Base-by-base conservation (phyloP, 192 early-diverging fungal species). In the Coemansia sp. region DNA sequence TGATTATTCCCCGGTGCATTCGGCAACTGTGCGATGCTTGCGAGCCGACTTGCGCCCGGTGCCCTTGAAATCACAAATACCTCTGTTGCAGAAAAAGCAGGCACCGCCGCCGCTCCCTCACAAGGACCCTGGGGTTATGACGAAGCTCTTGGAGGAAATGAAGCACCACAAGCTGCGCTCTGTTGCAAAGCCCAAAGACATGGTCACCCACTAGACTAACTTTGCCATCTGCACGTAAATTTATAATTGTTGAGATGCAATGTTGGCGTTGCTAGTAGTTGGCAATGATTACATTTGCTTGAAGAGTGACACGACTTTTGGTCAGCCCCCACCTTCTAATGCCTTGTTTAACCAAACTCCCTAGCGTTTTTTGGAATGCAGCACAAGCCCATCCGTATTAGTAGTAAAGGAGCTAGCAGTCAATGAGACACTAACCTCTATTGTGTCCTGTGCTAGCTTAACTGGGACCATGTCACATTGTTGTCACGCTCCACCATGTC, bases 91-190 rank as follows among this genome's bases (percentile, higher is more conserved):
- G 24, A 59, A 16, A 23, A 23, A 51, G 13, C 48, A 10, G 11
- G 10, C 48, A 5, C 53, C 57, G n/a, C 42, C 38, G 3, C 63
- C 61, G 21, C 65, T 63, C 16, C 71, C 77, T 5, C 72, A 81
- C 61, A 75, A 69, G 60, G 73, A 81, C 43, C 73, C 78, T n/a
- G 64, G 67, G 10, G 73, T 81, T 1, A 81, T 81, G 78, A 36
- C 73, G 14, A 60, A 72, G 70, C 63, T 81, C 10, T 60, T 81
- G 55, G 62, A 68, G 21, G 78, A 81, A 42, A 81, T 81, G 78
- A 74, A 70, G 43, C 65, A 71, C 14, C 78, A 81, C 56, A 68
- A 63, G 37, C 70, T 81, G 35, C 73, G 78, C 1, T 3, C 68
- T 16, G 68, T 74, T 3, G 60, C 59, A n/a, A 79, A 79, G 59